Conservation (phyloP, 768 basidiomycete genomes). For the Daedaleopsis nitida region DNA sequence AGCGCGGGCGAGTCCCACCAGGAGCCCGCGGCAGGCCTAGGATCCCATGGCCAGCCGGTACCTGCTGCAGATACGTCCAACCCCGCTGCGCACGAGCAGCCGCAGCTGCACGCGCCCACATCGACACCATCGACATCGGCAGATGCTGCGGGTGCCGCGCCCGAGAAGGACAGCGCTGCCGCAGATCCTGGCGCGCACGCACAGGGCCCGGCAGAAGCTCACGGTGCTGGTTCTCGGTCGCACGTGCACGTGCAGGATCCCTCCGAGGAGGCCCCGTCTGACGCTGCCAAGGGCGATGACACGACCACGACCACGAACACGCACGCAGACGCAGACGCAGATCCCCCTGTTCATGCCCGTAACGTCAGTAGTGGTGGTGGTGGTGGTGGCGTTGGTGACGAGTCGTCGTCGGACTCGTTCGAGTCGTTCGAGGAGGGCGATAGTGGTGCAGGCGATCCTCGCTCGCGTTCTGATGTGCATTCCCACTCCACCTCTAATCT, state of each 20-base stretch:
- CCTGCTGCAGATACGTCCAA: neutral
- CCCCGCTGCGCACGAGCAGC: neutral
- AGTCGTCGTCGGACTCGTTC: neutral
- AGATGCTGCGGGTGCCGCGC: neutral
- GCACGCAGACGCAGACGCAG: neutral
- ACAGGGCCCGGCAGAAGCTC: neutral
- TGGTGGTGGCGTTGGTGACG: neutral
- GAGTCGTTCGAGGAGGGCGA: neutral
- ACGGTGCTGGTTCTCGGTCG: neutral
- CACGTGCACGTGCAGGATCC: neutral
- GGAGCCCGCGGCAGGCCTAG: neutral
- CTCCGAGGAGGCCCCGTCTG: neutral
- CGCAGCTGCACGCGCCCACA: neutral
- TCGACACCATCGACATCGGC: neutral
- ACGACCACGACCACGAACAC: neutral
- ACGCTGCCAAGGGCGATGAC: neutral
- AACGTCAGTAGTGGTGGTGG: too few relatives aligned
- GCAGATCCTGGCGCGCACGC: neutral
- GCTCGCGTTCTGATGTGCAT: neutral
- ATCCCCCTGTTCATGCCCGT: neutral
- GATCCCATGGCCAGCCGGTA: neutral
- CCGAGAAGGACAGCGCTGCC: neutral
- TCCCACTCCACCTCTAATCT: neutral
- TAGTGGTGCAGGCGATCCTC: neutral
- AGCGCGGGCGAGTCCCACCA: neutral